phyloP scores from a whole-genome alignment of 345 rosid species.

The Atalantia buxifolia region DNA sequence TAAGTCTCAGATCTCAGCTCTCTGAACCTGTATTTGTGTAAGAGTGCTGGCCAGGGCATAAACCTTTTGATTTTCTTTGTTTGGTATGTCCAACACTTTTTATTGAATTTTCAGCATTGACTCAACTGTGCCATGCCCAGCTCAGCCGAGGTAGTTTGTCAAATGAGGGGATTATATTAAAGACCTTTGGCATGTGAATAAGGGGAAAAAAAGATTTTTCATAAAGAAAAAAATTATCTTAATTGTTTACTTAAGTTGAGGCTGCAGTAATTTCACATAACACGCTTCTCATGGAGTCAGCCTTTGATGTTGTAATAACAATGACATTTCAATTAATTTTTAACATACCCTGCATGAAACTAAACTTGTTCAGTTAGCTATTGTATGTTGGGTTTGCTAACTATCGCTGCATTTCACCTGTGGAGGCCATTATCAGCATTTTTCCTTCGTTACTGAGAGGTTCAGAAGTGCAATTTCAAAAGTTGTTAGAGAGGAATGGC shows the following conservation, averaged over 20 bases:
- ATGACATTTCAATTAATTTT: background rate
- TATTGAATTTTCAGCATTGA: background rate
- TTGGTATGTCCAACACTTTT: background rate
- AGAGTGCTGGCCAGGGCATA: background rate
- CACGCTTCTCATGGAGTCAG: background rate
- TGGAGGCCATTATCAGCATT: slow-evolving; percentile 56
- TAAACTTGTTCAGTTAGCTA: background rate
- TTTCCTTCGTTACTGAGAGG: slow-evolving; percentile 79
- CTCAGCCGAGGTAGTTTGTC: background rate
- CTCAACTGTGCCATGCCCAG: background rate
- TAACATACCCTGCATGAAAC: background rate
- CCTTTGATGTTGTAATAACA: background rate
- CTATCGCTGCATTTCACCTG: background rate
- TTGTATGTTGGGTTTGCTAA: background rate
- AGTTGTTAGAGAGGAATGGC: slow-evolving; percentile 48
- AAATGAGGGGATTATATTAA: background rate
- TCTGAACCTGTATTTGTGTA: background rate
- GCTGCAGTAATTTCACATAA: background rate
- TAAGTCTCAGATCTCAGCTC: background rate
- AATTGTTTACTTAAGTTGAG: background rate
- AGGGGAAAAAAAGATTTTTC: background rate
- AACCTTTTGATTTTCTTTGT: background rate
- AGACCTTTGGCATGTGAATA: background rate
- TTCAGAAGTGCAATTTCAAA: slow-evolving; percentile 50
- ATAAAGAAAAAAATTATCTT: background rate